Conservation (phyloP, 2,329 filamentous ascomycete species). For the Blumeria graminis region DNA sequence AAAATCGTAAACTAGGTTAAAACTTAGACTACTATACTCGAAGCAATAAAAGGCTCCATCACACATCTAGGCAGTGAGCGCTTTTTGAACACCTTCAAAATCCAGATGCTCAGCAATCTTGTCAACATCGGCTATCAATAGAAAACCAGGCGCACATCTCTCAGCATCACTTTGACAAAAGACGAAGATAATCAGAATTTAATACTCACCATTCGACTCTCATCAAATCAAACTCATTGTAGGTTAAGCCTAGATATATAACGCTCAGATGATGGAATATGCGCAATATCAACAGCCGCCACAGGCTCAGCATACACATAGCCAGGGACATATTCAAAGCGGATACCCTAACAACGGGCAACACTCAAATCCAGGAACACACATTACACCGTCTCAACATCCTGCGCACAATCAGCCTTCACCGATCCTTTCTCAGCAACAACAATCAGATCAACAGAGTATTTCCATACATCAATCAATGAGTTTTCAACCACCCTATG, state of each 20-base stretch:
- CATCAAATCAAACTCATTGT: not conserved
- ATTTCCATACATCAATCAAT: conserved; percentile 40
- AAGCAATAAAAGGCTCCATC: no score
- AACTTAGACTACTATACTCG: no score
- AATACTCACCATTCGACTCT: not conserved
- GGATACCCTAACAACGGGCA: conserved; percentile 36
- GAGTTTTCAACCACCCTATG: conserved; percentile 61
- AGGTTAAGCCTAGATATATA: not conserved
- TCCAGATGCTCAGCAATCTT: not conserved
- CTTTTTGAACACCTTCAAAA: not conserved
- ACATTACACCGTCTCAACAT: conserved; percentile 43
- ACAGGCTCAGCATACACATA: conserved; percentile 35
- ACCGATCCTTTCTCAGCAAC: conserved; percentile 57
- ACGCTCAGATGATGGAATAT: conserved; percentile 41
- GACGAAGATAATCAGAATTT: not conserved
- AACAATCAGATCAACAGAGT: conserved; percentile 41
- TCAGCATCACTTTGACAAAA: no score
- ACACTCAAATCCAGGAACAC: conserved; percentile 23
- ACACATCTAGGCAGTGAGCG: not conserved
- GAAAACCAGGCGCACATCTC: no score
- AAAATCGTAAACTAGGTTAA: no score
- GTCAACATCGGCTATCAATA: no score
- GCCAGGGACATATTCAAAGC: conserved; percentile 28
- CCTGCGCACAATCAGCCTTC: conserved; percentile 41
- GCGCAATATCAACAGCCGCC: conserved; percentile 42